Evolutionary conservation across 2,329 filamentous ascomycete species (phyloP).

Genomic region (Proliferodiscus dingleyae): DNA sequence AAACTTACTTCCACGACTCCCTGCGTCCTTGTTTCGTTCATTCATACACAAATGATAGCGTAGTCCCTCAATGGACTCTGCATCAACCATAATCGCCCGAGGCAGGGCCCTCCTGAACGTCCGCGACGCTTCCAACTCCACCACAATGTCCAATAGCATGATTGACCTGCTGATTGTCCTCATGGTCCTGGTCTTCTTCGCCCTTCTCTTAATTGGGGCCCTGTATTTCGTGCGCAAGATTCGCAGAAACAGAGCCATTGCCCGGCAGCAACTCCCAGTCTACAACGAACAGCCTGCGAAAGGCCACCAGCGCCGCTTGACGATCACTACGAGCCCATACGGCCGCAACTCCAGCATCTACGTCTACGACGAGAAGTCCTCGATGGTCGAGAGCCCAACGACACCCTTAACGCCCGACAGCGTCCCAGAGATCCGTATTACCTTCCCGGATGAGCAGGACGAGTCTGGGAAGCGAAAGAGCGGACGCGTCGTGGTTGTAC

Average conservation of each 20-base stretch:
- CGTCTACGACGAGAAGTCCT: constrained; percentile 74
- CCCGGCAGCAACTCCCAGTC: constrained; percentile 57
- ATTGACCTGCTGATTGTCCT: constrained; percentile 76
- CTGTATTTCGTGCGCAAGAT: constrained; percentile 71
- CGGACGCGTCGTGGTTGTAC: constrained; percentile 85
- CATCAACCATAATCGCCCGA: constrained; percentile 31
- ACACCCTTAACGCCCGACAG: constrained; percentile 76
- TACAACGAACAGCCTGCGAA: constrained; percentile 52
- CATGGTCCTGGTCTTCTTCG: constrained; percentile 71
- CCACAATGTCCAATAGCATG: constrained; percentile 52
- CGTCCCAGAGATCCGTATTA: constrained; percentile 94
- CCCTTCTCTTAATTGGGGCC: constrained; percentile 59
- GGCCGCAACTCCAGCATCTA: constrained; percentile 63
- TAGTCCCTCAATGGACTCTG: constrained; percentile 20
- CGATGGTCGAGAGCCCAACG: constrained; percentile 71
- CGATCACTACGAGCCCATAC: constrained; percentile 45
- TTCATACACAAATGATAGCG: not conserved
- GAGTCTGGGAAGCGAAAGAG: constrained; percentile 75
- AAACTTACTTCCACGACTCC: not conserved
- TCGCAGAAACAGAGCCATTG: constrained; percentile 41
- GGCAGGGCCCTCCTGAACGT: constrained; percentile 40
- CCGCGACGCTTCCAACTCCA: constrained; percentile 41
- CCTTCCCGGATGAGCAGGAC: constrained; percentile 93
- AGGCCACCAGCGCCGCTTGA: constrained; percentile 47
- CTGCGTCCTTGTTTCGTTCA: constrained; percentile 1